phyloP scores from a whole-genome alignment of 176 grass and related monocot genomes.

The Eragrostis curvula region DNA sequence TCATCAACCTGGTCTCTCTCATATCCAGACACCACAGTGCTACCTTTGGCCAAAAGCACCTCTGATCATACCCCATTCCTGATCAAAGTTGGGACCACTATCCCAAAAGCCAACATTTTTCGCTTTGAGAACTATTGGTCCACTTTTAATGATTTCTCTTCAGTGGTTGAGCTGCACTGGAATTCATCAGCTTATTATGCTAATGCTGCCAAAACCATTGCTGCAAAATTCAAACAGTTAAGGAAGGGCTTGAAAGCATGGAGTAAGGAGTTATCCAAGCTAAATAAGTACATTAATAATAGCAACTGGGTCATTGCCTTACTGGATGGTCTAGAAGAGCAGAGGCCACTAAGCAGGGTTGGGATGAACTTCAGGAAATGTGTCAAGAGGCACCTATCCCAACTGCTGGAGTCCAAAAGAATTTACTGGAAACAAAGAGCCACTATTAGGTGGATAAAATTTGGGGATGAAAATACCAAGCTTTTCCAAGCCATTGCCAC shows the following conservation, averaged over 20 bases:
- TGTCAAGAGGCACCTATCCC: rapidly evolving
- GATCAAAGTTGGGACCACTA: rapidly evolving
- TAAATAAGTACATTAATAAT: not conserved
- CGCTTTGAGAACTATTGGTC: not conserved
- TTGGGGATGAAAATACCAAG: not conserved
- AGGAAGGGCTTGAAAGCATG: rapidly evolving
- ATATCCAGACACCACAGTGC: too few species aligned
- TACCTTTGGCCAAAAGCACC: too few species aligned
- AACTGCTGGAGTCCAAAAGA: not conserved
- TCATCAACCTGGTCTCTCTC: not conserved
- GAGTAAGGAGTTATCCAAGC: not conserved
- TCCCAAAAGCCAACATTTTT: not conserved
- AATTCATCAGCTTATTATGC: not conserved
- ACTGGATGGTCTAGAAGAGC: not conserved
- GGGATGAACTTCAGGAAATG: not conserved
- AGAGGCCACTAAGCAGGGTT: not conserved
- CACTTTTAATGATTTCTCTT: not conserved
- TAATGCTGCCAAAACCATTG: not conserved
- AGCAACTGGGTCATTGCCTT: rapidly evolving
- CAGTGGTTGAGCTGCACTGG: not conserved
- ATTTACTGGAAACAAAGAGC: not conserved
- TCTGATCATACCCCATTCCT: not conserved
- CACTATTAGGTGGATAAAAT: not conserved
- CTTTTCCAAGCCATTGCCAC: not conserved
- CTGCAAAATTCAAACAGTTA: not conserved